Conservation (phyloP, 306 rosid genomes). For the Rosa multiflora region DNA sequence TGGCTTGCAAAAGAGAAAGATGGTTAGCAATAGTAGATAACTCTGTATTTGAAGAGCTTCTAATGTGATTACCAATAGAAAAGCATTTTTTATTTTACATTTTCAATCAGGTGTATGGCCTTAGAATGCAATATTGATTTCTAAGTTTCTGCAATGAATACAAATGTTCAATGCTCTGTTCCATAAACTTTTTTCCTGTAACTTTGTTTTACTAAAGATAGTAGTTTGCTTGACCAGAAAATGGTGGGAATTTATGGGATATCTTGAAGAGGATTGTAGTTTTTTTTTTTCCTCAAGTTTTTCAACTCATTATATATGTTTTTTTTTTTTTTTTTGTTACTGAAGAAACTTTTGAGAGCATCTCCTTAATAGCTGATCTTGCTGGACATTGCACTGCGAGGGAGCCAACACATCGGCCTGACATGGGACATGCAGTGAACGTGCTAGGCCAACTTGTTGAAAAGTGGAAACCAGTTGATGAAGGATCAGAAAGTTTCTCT, state of each 20-base stretch:
- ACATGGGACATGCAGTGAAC: conserved; percentile 77
- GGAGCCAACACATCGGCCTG: conserved; percentile 76
- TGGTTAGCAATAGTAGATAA: not conserved
- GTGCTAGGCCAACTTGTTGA: conserved; percentile 54
- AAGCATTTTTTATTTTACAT: not conserved
- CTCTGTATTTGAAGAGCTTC: not conserved
- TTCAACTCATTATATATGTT: not conserved
- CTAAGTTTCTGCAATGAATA: not conserved
- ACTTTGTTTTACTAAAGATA: not conserved
- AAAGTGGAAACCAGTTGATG: conserved; percentile 66
- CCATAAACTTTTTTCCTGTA: not conserved
- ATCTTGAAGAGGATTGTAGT: not conserved
- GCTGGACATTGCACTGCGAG: conserved; percentile 88
- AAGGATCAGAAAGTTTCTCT: conserved; percentile 41
- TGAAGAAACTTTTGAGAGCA: conserved; percentile 52
- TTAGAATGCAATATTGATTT: not conserved
- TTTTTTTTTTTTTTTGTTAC: not conserved
- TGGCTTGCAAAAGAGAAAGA: not conserved
- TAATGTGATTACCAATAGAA: not conserved
- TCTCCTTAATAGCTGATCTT: conserved; percentile 54
- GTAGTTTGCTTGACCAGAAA: not conserved
- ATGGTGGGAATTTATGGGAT: conserved; percentile 7
- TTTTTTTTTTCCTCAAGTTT: not conserved
- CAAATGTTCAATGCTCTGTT: not conserved
- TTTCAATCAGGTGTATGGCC: not conserved